A percentile compares a stretch with the other conserved stretches of the same genome.
phyloP scores from a whole-genome alignment of 2,329 filamentous ascomycete species.

The Fusarium metavorans region DNA sequence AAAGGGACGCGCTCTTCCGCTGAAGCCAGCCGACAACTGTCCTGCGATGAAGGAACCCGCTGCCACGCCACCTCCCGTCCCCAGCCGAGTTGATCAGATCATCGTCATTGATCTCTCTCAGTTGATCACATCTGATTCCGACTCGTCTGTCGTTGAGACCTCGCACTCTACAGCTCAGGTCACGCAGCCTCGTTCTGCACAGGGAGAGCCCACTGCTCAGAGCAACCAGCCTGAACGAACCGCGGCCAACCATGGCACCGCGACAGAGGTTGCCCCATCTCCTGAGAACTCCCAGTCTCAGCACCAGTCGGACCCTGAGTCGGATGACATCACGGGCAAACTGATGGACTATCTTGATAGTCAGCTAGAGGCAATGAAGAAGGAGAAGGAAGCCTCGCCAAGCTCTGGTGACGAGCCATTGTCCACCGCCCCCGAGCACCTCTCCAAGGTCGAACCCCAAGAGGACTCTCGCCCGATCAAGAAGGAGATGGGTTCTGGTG shows the following conservation, averaged over 20 bases:
- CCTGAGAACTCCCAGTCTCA: neutral
- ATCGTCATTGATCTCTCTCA: slow-evolving; percentile 22
- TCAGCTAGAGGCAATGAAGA: neutral
- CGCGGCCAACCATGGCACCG: neutral
- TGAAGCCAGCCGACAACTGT: neutral
- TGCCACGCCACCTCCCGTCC: neutral
- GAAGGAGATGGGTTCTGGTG: neutral
- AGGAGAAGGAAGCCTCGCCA: neutral
- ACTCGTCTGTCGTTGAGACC: slow-evolving; percentile 18
- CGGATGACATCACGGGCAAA: neutral
- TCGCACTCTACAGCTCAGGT: neutral
- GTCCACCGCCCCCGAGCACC: slow-evolving; percentile 11
- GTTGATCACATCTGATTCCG: slow-evolving; percentile 21
- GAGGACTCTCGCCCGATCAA: slow-evolving; percentile 1
- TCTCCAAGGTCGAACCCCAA: slow-evolving; percentile 18
- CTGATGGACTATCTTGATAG: neutral
- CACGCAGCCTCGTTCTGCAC: neutral
- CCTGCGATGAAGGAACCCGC: neutral
- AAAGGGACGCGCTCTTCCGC: neutral
- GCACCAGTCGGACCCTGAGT: neutral
- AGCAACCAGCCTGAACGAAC: neutral
- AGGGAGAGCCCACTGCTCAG: neutral
- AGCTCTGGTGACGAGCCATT: neutral
- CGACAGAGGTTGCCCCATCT: neutral
- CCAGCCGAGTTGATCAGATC: neutral